Conservation (phyloP, 2,329 filamentous ascomycete species). For the Fusarium praegraminearum region DNA sequence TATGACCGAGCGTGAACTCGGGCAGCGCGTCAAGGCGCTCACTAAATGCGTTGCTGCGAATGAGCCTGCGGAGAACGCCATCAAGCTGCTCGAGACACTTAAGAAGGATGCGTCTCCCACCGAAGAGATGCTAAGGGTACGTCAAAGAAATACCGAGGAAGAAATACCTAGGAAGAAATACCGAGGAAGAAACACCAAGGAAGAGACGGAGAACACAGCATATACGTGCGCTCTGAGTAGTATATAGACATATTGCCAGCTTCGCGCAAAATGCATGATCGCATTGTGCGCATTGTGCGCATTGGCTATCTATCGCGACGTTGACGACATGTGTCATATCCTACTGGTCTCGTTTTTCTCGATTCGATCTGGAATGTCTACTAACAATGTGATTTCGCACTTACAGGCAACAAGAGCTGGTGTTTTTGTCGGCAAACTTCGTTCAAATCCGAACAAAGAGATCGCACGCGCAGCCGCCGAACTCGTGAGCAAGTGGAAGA, state of each 20-base stretch:
- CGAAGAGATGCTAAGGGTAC: slow-evolving; percentile 87
- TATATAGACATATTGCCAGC: slow-evolving; percentile 21
- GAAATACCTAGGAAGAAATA: background rate
- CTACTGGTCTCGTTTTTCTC: background rate
- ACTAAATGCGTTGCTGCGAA: slow-evolving; percentile 81
- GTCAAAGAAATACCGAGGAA: slow-evolving; percentile 47
- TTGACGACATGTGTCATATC: background rate
- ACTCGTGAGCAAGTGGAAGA: slow-evolving; percentile 90
- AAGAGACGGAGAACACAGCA: background rate
- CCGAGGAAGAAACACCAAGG: background rate
- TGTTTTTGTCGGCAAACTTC: slow-evolving; percentile 85
- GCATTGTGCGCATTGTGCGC: slow-evolving; percentile 18
- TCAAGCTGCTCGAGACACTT: slow-evolving; percentile 80
- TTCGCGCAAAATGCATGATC: slow-evolving; percentile 41
- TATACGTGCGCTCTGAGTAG: slow-evolving; percentile 1
- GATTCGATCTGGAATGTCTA: slow-evolving; percentile 1
- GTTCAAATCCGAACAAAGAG: slow-evolving; percentile 82
- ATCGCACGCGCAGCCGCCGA: slow-evolving; percentile 82
- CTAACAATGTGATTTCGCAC: slow-evolving; percentile 28
- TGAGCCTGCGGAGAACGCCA: slow-evolving; percentile 77
- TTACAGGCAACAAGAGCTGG: slow-evolving; percentile 85
- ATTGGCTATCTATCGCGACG: slow-evolving; percentile 5
- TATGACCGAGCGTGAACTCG: slow-evolving; percentile 87
- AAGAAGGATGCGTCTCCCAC: slow-evolving; percentile 85
- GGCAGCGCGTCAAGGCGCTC: slow-evolving; percentile 80